These are phyloP conservation scores for Vachellia pachyceras DNA, from an alignment of 306 rosid genomes.

Conservation along the genomic window DNA sequence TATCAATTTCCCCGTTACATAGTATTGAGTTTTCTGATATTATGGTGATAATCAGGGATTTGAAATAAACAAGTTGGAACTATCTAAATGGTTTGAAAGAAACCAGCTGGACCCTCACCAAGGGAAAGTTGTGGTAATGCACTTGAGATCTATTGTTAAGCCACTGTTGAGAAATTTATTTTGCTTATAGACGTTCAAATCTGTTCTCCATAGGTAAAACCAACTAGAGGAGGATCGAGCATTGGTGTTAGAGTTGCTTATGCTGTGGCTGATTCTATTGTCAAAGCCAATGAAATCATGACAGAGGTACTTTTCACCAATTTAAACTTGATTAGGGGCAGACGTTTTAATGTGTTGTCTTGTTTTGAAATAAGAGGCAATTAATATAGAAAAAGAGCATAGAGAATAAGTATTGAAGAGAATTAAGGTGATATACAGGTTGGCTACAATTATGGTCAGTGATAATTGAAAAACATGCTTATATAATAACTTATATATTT, in stretches of 20 bases:
- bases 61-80: conserved; percentile 59
- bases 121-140: conserved; percentile 93
- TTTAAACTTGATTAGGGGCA: conserved; percentile 16
- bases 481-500: conserved; percentile 28
- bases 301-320: conserved; percentile 62
- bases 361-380: conserved; percentile 15
- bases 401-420: too few species aligned
- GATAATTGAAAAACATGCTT: neutral
- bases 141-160: conserved; percentile 30
- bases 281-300: conserved; percentile 73
- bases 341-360: conserved; percentile 2
- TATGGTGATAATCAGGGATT: conserved; percentile 58
- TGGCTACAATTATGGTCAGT: conserved; percentile 16
- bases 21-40: conserved; percentile 32
- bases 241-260: conserved; percentile 92
- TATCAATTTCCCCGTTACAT: neutral
- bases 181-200: conserved; percentile 15
- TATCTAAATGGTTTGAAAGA: conserved; percentile 76
- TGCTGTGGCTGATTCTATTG: conserved; percentile 77
- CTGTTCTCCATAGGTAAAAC: conserved; percentile 73
- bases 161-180: conserved; percentile 30
- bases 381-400: neutral
- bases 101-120: conserved; percentile 66
- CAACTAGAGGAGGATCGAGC: conserved; percentile 94
- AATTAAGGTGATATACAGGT: conserved; percentile 25